Evolutionary conservation across 2,329 filamentous ascomycete species (phyloP).

Genomic region (Akanthomyces muscarius): DNA sequence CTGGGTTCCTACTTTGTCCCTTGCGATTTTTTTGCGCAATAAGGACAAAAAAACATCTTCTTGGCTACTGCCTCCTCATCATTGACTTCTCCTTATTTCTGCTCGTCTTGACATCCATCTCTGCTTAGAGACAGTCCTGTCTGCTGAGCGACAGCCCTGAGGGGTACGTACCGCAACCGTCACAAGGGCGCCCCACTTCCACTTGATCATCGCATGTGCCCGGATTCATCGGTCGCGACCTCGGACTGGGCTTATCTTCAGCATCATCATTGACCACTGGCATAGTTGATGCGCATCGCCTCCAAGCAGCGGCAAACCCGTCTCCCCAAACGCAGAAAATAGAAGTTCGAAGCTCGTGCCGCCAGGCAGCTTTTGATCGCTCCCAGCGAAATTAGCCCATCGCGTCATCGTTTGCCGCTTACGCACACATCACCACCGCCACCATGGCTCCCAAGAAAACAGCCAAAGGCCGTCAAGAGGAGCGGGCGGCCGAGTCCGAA

Average conservation of each 20-base stretch:
- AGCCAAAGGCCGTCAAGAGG: constrained; percentile 1
- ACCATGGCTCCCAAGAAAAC: constrained; percentile 4
- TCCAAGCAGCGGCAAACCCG: background rate
- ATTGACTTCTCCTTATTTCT: no score
- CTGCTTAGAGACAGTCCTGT: no score
- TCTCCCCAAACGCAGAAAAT: background rate
- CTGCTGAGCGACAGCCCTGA: no score
- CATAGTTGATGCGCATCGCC: background rate
- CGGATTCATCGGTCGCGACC: background rate
- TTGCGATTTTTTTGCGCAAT: no score
- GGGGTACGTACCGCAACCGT: background rate
- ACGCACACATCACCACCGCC: background rate
- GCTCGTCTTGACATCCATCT: no score
- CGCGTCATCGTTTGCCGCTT: background rate
- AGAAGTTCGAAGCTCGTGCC: background rate
- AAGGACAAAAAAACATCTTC: no score
- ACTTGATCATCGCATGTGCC: constrained; percentile 1
- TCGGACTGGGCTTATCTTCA: background rate
- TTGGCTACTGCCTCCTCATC: no score
- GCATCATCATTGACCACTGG: background rate
- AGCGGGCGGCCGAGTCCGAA: constrained; percentile 8
- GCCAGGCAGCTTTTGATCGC: background rate
- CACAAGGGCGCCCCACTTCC: background rate
- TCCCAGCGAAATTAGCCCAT: background rate
- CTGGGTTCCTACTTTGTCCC: no score